Evolutionary conservation across 1,139 yeast genomes (phyloP), one percentile per base, ranked within the genome.

Genomic region (Candida smagusa): DNA sequence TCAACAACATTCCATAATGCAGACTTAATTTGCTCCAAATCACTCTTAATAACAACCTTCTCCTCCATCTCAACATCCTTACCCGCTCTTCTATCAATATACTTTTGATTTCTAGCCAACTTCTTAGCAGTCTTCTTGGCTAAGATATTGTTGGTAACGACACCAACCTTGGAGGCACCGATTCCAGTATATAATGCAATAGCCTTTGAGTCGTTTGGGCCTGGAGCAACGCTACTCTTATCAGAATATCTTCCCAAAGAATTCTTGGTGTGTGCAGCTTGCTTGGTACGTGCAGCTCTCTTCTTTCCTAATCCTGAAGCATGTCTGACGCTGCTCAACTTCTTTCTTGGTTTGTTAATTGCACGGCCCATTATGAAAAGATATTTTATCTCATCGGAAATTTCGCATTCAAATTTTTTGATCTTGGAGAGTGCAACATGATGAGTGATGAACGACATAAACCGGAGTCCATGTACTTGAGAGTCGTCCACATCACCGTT

Each of bases 61-160:
- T 49, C 63, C 34, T 74, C 84, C 36, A 72, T 61, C 31, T 79
- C 84, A 68, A 79, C 68, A 31, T 67, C 74, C 59, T 47, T 50
- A 42, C 69, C 77, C 37, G 66, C 64, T 69, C 87, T 77, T 44
- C 72, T 73, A 41, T 74, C 77, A 25, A 78, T 72, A 56, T 87
- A 86, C 55, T 79, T 82, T 55, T 79, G 72, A 57, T 85, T 86
- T 71, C 96, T 80, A 48, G 81, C 87, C 49, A 86, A 74, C 66
- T 89, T 89, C 68, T 82, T 77, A 33, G 87, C 81, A 63, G 86
- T 81, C 66, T 89, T 89, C 52, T 82, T 86, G 26, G 95, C 83
- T 40, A 87, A 67, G 1, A 88, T 76, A 37, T 65, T 70, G 34
- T 78, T 81, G 29, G 82, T 80, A 39, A 81, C 51, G 1, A 64